Base-by-base conservation (phyloP, 2,329 filamentous ascomycete species). In the Hymenoscyphus albidus region DNA sequence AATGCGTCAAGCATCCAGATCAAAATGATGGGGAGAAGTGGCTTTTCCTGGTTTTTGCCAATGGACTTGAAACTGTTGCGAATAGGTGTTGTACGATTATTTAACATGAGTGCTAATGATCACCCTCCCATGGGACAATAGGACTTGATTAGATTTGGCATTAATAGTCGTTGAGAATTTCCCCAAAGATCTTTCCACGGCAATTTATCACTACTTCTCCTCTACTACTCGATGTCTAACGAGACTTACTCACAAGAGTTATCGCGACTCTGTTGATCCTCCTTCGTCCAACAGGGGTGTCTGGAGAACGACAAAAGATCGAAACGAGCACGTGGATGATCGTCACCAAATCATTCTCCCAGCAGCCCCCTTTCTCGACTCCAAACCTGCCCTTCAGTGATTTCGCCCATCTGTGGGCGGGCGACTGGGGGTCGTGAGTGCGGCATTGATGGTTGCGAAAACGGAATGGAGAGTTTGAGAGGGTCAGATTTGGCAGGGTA, bases 71-170 rank as follows among this genome's bases (percentile, higher is more conserved):
- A 44, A 44, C 12, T 60, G 16, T 16, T 55, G 61, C 48, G 54
- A 62, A 35, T 35, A 35, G 35, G 35, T 44, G 48, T 67, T 63
- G 35, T 64, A 60, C 40, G 22, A 62, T 61, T 63, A 44, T 35
- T 56, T 16, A 62, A 61, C 59, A 59, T 48, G 61, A 65, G 61
- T 70, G 69, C 71, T 73, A 63, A 73, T 71, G 22, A 68, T 63
- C n/a, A 61, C 65, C 69, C 67, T 64, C 65, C 39, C 61, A 44
- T 67, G 68, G 70, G 64, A 62, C 38, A 66, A 65, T 69, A 73
- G 71, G 71, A 72, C 71, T 65, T 73, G 71, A 73, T 72, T 61
- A 68, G 61, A 65, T 58, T 65, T 59, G n/a, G 22, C 22, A 54
- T 54, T 54, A 54, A 54, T 54, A 54, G 48, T 14, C 48, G 13